Conservation (phyloP, 73 alveolate genomes). For the Paramecium sonneborni region DNA sequence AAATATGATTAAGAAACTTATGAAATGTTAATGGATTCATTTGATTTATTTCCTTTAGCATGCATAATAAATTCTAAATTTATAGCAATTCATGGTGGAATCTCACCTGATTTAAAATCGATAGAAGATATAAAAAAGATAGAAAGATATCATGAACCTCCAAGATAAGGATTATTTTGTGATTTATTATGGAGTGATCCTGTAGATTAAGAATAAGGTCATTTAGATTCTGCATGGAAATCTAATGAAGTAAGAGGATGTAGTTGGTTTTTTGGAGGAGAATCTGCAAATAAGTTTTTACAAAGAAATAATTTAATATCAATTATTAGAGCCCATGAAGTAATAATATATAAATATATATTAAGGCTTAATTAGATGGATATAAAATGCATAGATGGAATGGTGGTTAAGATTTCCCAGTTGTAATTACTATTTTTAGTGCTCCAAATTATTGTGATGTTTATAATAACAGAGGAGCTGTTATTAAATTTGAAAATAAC, state of each 20-base stretch:
- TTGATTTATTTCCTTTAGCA: conserved; percentile 81
- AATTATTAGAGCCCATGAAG: conserved; percentile 92
- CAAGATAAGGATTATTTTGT: conserved; percentile 82
- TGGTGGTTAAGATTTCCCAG: conserved; percentile 89
- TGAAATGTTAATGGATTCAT: conserved; percentile 81
- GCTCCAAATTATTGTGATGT: conserved; percentile 99
- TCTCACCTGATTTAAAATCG: conserved; percentile 81
- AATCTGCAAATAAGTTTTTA: conserved; percentile 78
- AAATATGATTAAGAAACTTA: conserved; percentile 79
- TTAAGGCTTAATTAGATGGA: conserved; percentile 87
- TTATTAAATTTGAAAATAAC: conserved; percentile 86
- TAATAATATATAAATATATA: not conserved
- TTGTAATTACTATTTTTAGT: conserved; percentile 89
- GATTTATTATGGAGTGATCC: conserved; percentile 91
- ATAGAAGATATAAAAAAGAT: conserved; percentile 80
- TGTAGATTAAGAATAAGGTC: conserved; percentile 83
- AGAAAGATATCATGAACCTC: conserved; percentile 81
- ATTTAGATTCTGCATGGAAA: conserved; percentile 66
- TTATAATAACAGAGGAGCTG: conserved; percentile 92
- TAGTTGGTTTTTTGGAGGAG: conserved; percentile 79
- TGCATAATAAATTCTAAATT: conserved; percentile 78
- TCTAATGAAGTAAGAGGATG: conserved; percentile 84
- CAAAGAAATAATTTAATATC: conserved; percentile 77
- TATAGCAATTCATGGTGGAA: conserved; percentile 85
- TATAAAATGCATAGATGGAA: conserved; percentile 93